Percentiles rank a stretch among this genome's conserved stretches.
Conservation (phyloP, 2,329 filamentous ascomycete genomes). For the Teratosphaeria gauchensis region DNA sequence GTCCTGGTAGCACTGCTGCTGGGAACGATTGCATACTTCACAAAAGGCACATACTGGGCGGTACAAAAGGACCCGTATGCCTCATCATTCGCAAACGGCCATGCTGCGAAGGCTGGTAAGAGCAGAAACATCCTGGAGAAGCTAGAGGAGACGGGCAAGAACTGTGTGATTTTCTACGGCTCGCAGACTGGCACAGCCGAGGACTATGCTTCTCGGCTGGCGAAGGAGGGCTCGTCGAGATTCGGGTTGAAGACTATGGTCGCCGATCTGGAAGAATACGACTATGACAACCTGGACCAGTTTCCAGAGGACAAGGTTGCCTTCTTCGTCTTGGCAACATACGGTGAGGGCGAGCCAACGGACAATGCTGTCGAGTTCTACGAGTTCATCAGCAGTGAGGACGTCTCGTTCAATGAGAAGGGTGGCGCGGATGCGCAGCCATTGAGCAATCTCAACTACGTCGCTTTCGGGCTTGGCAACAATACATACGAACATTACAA, state of each 20-base stretch:
- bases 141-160: slow-evolving; percentile 90
- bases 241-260: slow-evolving; percentile 98
- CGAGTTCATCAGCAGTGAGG: slow-evolving; percentile 82
- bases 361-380: slow-evolving; percentile 99
- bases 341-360: slow-evolving; percentile 95
- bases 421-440: slow-evolving; percentile 54
- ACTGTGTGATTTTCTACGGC: slow-evolving; percentile 96
- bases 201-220: slow-evolving; percentile 90
- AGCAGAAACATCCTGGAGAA: slow-evolving; percentile 90
- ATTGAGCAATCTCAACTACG: slow-evolving; percentile 77
- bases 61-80: slow-evolving; percentile 83
- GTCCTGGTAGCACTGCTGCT: slow-evolving; percentile 79
- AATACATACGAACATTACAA: slow-evolving; percentile 99
- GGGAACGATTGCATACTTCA: slow-evolving; percentile 90
- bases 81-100: slow-evolving; percentile 57
- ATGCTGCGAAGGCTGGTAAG: slow-evolving; percentile 64
- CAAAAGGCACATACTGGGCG: slow-evolving; percentile 91
- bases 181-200: slow-evolving; percentile 98
- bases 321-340: slow-evolving; percentile 93
- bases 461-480: slow-evolving; percentile 93
- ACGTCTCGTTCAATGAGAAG: slow-evolving; percentile 68
- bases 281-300: slow-evolving; percentile 85
- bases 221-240: slow-evolving; percentile 93
- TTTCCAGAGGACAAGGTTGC: slow-evolving; percentile 84
- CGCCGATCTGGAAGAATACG: slow-evolving; percentile 94